These are phyloP conservation scores for Rhizoclosmatium globosum DNA, from an alignment of 192 early-diverging fungal species.

Conservation along the genomic window DNA sequence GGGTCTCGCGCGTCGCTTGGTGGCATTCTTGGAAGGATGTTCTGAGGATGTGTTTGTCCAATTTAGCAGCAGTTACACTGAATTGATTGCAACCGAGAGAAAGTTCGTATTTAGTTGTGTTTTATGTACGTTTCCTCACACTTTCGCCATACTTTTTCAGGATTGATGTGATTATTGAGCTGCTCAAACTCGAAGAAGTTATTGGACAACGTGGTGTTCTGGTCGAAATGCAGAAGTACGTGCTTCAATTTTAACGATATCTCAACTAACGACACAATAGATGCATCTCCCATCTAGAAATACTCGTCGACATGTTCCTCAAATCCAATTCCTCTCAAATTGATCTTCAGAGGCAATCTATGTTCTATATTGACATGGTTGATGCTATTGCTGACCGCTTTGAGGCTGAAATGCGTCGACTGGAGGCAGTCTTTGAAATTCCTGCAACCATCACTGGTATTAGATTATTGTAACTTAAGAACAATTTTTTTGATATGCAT, in stretches of 20 bases:
- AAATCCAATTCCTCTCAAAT: constrained; percentile 17
- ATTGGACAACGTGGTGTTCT: constrained; percentile 68
- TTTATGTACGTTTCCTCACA: constrained; percentile 42
- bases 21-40: constrained; percentile 71
- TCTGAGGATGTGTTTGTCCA: constrained; percentile 74
- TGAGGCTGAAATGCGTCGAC: constrained; percentile 37
- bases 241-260: neutral
- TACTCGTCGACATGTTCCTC: constrained; percentile 71
- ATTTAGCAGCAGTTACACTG: constrained; percentile 78
- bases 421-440: constrained; percentile 30
- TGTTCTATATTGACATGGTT: constrained; percentile 38
- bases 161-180: constrained; percentile 76
- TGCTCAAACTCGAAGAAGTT: constrained; percentile 81
- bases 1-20: constrained; percentile 73
- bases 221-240: constrained; percentile 67
- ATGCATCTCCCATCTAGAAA: constrained; percentile 71
- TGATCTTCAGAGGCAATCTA: constrained; percentile 28
- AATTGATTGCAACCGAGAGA: constrained; percentile 77
- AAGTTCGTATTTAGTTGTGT: constrained; percentile 36
- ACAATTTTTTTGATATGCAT: neutral
- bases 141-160: constrained; percentile 33
- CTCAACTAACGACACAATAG: constrained; percentile 39
- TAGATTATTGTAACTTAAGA: too few relatives aligned
- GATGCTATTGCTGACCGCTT: constrained; percentile 38
- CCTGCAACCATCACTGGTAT: constrained; percentile 10